Evolutionary conservation across 1,284 basidiomycete genomes (phyloP).

Genomic region (Cryptococcus amylolentus): DNA sequence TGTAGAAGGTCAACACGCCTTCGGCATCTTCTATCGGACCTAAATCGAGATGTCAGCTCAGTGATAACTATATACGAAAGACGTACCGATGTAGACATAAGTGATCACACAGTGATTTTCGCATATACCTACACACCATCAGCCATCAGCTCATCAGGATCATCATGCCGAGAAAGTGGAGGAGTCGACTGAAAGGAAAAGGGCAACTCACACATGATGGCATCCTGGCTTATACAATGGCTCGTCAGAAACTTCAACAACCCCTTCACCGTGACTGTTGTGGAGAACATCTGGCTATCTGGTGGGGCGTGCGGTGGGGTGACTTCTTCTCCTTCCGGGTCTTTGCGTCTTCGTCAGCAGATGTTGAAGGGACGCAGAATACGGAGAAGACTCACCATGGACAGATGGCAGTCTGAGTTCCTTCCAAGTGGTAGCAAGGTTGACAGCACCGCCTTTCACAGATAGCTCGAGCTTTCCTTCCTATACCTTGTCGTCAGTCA

Average conservation of each 20-base stretch:
- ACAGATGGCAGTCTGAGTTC: conserved; percentile 33
- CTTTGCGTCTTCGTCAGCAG: no score
- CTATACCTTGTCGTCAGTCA: conserved; percentile 17
- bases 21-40: conserved; percentile 72
- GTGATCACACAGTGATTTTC: conserved; percentile 79
- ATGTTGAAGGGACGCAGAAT: no score
- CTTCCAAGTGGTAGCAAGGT: conserved; percentile 77
- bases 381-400: not conserved
- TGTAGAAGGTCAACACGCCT: conserved; percentile 84
- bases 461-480: conserved; percentile 55
- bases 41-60: conserved; percentile 10
- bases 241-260: conserved; percentile 79
- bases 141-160: not conserved
- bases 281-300: conserved; percentile 60
- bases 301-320: conserved; percentile 48
- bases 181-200: not conserved
- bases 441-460: conserved; percentile 65
- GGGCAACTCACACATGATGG: conserved; percentile 68
- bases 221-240: conserved; percentile 77
- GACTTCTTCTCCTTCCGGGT: conserved; percentile 29
- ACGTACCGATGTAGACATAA: conserved; percentile 74
- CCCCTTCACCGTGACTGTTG: conserved; percentile 68
- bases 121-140: conserved; percentile 64
- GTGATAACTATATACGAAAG: not conserved
- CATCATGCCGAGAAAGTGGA: not conserved